These are phyloP conservation scores for Theileria luwenshuni DNA, from an alignment of 169 alveolate genomes.

Conservation along the genomic window DNA sequence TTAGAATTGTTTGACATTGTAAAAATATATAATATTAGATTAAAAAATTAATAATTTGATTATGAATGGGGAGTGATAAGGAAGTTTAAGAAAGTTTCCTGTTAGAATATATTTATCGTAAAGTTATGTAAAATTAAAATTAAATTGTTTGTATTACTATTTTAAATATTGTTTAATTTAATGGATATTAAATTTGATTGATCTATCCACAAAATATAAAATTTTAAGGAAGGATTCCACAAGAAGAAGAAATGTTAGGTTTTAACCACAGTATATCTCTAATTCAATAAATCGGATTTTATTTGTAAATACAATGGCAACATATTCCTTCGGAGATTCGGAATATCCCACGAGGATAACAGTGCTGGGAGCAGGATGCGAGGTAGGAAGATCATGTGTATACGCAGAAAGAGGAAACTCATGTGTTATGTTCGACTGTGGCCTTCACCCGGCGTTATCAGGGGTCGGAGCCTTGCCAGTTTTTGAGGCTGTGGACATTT, in stretches of 20 bases:
- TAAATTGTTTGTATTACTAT: too few relatives aligned
- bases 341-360: conserved; percentile 57
- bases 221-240: too few relatives aligned
- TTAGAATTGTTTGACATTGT: conserved; percentile 39
- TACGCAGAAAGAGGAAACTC: conserved; percentile 87
- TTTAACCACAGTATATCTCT: too few relatives aligned
- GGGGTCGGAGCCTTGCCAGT: conserved; percentile 97
- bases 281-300: too few relatives aligned
- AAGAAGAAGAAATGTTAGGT: too few relatives aligned
- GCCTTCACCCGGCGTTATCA: conserved; percentile 96
- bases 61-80: conserved; percentile 22
- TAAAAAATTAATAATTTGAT: neutral
- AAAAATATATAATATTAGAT: neutral
- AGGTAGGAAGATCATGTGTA: conserved; percentile 96
- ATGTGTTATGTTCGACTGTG: conserved; percentile 98
- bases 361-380: conserved; percentile 92
- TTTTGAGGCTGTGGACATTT: conserved; percentile 93
- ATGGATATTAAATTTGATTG: too few relatives aligned
- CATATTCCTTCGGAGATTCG: neutral
- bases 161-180: too few relatives aligned
- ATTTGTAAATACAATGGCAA: neutral
- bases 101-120: too few relatives aligned
- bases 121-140: too few relatives aligned
- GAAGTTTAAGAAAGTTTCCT: too few relatives aligned
- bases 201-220: too few relatives aligned